phyloP scores from a whole-genome alignment of 2,329 filamentous ascomycete species.

The Blastomyces emzantsi region DNA sequence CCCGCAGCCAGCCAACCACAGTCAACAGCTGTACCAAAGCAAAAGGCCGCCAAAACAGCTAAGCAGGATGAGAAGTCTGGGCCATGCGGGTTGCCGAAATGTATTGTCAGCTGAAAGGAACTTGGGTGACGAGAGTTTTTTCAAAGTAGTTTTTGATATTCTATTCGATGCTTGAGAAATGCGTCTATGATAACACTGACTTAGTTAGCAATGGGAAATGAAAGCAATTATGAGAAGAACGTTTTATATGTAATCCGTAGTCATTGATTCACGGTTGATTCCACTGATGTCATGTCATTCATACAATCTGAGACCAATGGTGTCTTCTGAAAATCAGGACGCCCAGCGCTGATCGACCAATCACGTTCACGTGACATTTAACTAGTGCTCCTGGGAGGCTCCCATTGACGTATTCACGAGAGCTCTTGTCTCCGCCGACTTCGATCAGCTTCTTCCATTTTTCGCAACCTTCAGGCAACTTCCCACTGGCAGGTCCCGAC shows the following conservation, averaged over 20 bases:
- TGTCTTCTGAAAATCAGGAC: neutral
- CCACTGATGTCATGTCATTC: neutral
- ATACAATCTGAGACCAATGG: neutral
- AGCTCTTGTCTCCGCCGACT: neutral
- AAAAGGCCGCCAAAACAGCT: conserved; percentile 36
- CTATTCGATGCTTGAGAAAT: neutral
- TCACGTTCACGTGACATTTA: neutral
- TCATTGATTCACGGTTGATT: neutral
- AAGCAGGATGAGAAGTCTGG: conserved; percentile 47
- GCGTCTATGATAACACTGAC: neutral
- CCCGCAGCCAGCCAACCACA: conserved; percentile 19
- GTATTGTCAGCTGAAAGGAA: conserved; percentile 50
- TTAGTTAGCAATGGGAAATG: conserved; percentile 7
- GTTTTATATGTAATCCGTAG: neutral
- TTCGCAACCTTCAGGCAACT: neutral
- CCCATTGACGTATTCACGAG: neutral
- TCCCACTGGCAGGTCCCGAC: neutral
- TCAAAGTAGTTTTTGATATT: neutral
- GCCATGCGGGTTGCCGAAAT: conserved; percentile 67
- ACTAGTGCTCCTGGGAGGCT: neutral
- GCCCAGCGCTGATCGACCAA: neutral
- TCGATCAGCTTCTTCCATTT: neutral
- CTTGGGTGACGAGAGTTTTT: neutral
- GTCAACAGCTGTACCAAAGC: conserved; percentile 20
- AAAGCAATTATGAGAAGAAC: neutral